These are phyloP conservation scores for Puccinellia tenuiflora DNA, from an alignment of 176 grass and related monocot species.

Conservation along the genomic window DNA sequence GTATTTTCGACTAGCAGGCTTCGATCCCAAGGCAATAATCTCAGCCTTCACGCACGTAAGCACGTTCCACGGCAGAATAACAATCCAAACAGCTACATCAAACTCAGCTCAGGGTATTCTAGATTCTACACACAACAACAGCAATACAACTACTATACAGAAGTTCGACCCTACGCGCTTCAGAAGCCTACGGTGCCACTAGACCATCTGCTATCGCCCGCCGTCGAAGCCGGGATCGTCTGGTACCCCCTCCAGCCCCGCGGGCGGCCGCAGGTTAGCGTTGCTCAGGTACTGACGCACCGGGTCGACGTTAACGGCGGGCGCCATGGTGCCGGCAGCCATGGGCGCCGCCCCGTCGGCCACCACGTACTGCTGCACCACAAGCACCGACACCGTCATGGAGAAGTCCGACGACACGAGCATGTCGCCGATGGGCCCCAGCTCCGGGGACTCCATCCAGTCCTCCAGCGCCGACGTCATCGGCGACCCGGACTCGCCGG, in stretches of 20 bases:
- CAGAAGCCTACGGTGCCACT: constrained; percentile 31
- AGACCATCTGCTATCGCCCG: constrained; percentile 35
- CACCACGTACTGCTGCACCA: constrained; percentile 74
- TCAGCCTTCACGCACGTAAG: neutral
- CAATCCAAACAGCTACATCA: neutral
- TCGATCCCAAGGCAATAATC: neutral
- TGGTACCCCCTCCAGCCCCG: constrained; percentile 12
- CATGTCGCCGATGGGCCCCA: constrained; percentile 86
- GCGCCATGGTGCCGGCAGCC: no score
- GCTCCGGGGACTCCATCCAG: constrained; percentile 81
- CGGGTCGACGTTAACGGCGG: constrained; percentile 2
- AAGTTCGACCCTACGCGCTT: neutral
- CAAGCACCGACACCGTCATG: constrained; percentile 54
- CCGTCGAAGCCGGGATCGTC: constrained; percentile 1
- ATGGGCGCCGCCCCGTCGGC: neutral
- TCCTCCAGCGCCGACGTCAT: constrained; percentile 61
- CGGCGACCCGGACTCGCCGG: constrained; percentile 35
- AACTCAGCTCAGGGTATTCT: neutral
- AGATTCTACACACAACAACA: neutral
- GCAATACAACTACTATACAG: neutral
- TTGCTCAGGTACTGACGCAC: constrained; percentile 51
- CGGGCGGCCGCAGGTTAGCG: constrained; percentile 38
- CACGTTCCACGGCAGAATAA: neutral
- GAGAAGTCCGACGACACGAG: constrained; percentile 79
- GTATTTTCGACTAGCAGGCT: neutral